These are phyloP conservation scores for Suhomyces taliae DNA, from an alignment of 1,139 yeast genomes.

Conservation along the genomic window DNA sequence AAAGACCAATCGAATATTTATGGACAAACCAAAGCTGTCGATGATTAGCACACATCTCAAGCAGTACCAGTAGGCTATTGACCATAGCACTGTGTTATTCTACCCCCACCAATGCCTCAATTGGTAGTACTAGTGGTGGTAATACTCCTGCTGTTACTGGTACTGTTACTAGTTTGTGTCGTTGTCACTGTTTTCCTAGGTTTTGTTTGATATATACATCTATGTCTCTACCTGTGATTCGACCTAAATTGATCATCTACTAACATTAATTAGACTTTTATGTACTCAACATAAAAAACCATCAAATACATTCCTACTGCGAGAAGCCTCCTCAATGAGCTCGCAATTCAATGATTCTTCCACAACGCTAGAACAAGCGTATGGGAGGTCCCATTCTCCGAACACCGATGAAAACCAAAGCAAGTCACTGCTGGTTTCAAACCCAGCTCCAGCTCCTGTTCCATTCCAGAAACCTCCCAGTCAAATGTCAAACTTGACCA, in stretches of 20 bases:
- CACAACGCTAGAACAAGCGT: constrained; percentile 7
- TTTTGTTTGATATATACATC: neutral
- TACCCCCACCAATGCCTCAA: no score
- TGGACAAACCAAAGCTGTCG: no score
- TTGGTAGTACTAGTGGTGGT: no score
- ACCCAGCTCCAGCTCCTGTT: constrained; percentile 3
- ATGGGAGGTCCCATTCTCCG: constrained; percentile 8
- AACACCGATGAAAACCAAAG: neutral
- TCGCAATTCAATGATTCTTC: constrained; percentile 11
- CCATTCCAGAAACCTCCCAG: constrained; percentile 9
- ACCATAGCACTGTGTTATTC: no score
- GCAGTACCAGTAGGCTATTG: no score
- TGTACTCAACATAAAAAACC: neutral
- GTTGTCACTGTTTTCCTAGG: neutral
- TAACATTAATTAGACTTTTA: neutral
- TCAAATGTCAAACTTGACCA: constrained; percentile 40
- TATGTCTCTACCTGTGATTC: neutral
- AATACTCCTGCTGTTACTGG: no score
- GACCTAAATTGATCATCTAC: neutral
- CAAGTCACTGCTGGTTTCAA: constrained; percentile 1
- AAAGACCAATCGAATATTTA: no score
- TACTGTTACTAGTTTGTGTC: no score
- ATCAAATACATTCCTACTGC: neutral
- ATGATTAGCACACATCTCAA: no score
- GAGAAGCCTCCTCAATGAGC: constrained; percentile 8